Percentiles rank a stretch among this genome's conserved stretches.
phyloP scores from a whole-genome alignment of 148 eudicot genomes.

The Spergularia marina region DNA sequence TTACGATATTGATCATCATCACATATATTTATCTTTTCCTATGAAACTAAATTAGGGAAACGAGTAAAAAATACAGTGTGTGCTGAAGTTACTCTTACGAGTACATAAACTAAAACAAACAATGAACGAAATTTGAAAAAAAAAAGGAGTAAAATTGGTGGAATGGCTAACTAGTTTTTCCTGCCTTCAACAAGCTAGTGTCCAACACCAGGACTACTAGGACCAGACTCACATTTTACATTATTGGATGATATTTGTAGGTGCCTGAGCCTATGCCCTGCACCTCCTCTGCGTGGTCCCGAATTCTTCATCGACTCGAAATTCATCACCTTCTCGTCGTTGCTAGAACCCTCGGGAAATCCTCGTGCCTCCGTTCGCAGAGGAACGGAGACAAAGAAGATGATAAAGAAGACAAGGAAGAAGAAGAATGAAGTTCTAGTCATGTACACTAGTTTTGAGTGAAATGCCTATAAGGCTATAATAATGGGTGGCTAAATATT shows the following conservation, averaged over 20 bases:
- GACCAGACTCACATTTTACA: constrained; percentile 22
- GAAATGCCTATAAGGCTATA: not conserved
- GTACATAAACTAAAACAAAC: no score
- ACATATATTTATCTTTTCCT: not conserved
- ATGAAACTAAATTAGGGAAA: not conserved
- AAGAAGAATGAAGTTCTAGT: constrained; percentile 9
- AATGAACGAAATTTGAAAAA: not conserved
- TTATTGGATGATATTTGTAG: not conserved
- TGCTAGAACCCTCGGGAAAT: not conserved
- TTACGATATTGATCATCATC: no score
- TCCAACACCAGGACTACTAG: constrained; percentile 30
- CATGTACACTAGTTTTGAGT: constrained; percentile 15
- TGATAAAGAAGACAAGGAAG: constrained; percentile 21
- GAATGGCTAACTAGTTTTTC: not conserved
- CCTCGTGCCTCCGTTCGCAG: constrained; percentile 10
- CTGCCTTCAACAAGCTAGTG: not conserved
- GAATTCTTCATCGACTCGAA: constrained; percentile 24
- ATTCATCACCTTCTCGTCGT: not conserved
- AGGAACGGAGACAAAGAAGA: constrained; percentile 11
- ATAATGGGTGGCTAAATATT: not conserved
- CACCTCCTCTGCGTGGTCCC: constrained; percentile 40
- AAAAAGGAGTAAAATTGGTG: not conserved
- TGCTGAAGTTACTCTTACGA: not conserved
- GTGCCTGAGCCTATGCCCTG: constrained; percentile 30
- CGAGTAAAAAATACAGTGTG: not conserved